phyloP scores from a whole-genome alignment of 441 rosid genomes.

The Pelargonium cotyledonis region DNA sequence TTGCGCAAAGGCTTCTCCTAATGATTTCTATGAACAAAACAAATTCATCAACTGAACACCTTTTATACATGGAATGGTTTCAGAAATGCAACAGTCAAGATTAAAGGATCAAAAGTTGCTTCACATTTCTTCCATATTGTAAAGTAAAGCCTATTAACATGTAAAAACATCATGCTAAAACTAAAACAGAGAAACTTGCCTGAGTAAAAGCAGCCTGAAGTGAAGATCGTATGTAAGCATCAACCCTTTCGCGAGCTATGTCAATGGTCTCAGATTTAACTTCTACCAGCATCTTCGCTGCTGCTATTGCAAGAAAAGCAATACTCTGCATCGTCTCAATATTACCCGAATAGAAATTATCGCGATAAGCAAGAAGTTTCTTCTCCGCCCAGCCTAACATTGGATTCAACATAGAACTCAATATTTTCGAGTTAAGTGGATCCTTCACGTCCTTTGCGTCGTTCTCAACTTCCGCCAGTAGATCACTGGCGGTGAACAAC shows the following conservation, averaged over 20 bases:
- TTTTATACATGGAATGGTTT: too few relatives aligned
- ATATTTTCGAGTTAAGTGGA: slow-evolving; percentile 32
- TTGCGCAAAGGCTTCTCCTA: too few relatives aligned
- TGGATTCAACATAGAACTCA: slow-evolving; percentile 36
- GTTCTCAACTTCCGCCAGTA: slow-evolving; percentile 46
- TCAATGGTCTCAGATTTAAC: slow-evolving; percentile 36
- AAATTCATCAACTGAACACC: too few relatives aligned
- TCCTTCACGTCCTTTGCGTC: slow-evolving; percentile 39
- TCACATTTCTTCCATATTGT: too few relatives aligned
- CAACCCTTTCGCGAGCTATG: slow-evolving; percentile 42
- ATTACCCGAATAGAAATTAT: slow-evolving; percentile 41
- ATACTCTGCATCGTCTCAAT: slow-evolving; percentile 51
- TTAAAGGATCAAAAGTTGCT: too few relatives aligned
- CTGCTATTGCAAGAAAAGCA: slow-evolving; percentile 42
- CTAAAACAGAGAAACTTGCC: slow-evolving; percentile 31
- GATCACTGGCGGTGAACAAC: slow-evolving; percentile 50
- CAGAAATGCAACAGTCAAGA: too few relatives aligned
- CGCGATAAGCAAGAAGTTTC: slow-evolving; percentile 52
- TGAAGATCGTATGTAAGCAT: slow-evolving; percentile 52
- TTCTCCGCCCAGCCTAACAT: slow-evolving; percentile 57
- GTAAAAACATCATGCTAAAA: slow-evolving; percentile 7
- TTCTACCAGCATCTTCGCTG: slow-evolving; percentile 40
- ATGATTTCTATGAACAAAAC: too few relatives aligned
- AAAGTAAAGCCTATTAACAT: neutral
- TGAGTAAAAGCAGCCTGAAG: slow-evolving; percentile 41